Percentiles rank a stretch among this genome's conserved stretches.
phyloP scores from a whole-genome alignment of 345 rosid species.

The Limnanthes douglasii region DNA sequence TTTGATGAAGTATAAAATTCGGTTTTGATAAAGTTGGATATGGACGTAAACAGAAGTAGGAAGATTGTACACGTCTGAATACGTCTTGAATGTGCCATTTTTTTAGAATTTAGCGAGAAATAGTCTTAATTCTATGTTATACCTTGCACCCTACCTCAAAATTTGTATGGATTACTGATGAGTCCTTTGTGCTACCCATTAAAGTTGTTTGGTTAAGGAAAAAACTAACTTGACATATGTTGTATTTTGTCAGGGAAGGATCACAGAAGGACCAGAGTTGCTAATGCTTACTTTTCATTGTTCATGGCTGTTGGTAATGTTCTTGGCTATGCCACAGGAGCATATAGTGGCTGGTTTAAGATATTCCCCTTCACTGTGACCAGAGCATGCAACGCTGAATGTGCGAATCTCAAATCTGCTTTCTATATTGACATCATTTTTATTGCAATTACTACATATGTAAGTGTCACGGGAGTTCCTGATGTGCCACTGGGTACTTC shows the following conservation, averaged over 20 bases:
- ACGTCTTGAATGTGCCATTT: too few species aligned
- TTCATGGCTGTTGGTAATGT: conserved; percentile 90
- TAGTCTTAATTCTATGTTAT: too few species aligned
- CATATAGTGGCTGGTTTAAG: conserved; percentile 84
- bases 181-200: too few species aligned
- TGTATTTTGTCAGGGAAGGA: conserved; percentile 66
- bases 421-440: conserved; percentile 60
- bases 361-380: conserved; percentile 66
- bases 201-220: too few species aligned
- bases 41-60: too few species aligned
- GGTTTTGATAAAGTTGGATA: too few species aligned
- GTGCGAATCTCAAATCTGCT: conserved; percentile 94
- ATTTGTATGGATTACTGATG: too few species aligned
- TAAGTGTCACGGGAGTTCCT: conserved; percentile 55
- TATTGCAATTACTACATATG: conserved; percentile 45
- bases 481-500: conserved; percentile 44
- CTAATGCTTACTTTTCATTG: conserved; percentile 86
- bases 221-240: too few species aligned
- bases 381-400: conserved; percentile 53
- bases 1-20: too few species aligned
- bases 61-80: too few species aligned
- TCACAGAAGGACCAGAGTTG: conserved; percentile 78
- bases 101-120: too few species aligned
- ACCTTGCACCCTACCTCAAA: too few species aligned
- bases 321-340: conserved; percentile 89